Conservation (phyloP, 2,329 filamentous ascomycete genomes). For the Botrytis tulipae region DNA sequence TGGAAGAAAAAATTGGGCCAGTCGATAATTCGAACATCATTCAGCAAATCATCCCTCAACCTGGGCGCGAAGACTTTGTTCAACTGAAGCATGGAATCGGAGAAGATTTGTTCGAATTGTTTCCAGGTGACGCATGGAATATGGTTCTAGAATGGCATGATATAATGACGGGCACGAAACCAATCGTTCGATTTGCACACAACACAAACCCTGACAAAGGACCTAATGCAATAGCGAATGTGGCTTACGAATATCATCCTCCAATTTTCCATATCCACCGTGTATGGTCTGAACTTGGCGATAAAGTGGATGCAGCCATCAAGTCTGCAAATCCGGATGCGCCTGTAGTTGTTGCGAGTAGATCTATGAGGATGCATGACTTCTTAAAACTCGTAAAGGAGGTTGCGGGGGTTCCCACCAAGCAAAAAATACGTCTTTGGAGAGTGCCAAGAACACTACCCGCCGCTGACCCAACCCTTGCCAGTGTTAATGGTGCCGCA, state of each 20-base stretch:
- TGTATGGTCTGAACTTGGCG: constrained; percentile 61
- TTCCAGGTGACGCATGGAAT: constrained; percentile 79
- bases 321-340: constrained; percentile 62
- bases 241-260: constrained; percentile 81
- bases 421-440: constrained; percentile 69
- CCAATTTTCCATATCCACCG: constrained; percentile 84
- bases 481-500: constrained; percentile 44
- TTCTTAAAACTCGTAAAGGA: constrained; percentile 75
- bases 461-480: constrained; percentile 36
- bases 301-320: constrained; percentile 56
- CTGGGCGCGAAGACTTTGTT: constrained; percentile 58
- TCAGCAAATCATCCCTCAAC: constrained; percentile 55
- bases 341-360: constrained; percentile 67
- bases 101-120: constrained; percentile 70
- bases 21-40: constrained; percentile 87
- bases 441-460: constrained; percentile 35
- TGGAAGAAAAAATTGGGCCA: constrained; percentile 63
- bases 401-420: constrained; percentile 62
- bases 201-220: constrained; percentile 63
- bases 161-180: constrained; percentile 62
- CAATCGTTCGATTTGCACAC: constrained; percentile 74
- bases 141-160: constrained; percentile 82
- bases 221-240: constrained; percentile 53
- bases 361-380: constrained; percentile 65
- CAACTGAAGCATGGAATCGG: constrained; percentile 69